Percentiles rank a stretch among this genome's conserved stretches.
Conservation (phyloP, 2,329 filamentous ascomycete genomes). For the Periconia sp. region DNA sequence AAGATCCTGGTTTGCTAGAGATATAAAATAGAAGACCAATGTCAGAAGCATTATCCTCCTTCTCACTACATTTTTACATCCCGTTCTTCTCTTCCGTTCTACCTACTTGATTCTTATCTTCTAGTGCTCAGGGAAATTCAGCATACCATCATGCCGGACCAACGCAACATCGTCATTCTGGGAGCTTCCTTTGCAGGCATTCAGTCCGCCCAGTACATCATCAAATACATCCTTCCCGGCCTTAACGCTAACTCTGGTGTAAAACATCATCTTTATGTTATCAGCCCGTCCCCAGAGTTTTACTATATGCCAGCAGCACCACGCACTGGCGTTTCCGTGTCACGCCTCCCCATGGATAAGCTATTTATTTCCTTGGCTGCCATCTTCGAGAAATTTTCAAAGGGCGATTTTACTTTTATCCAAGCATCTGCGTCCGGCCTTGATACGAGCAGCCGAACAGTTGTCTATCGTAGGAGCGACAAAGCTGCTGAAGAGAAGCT, state of each 20-base stretch:
- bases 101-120: not conserved
- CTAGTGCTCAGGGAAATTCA: no score
- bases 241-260: slow-evolving; percentile 32
- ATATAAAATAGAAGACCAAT: no score
- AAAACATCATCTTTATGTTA: slow-evolving; percentile 55
- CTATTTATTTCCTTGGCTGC: slow-evolving; percentile 53
- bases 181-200: slow-evolving; percentile 35
- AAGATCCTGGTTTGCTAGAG: no score
- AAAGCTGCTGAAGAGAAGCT: slow-evolving; percentile 27
- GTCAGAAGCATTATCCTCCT: no score
- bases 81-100: no score
- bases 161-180: slow-evolving; percentile 40
- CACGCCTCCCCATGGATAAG: slow-evolving; percentile 51
- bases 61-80: no score
- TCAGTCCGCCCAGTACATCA: slow-evolving; percentile 35
- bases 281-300: slow-evolving; percentile 57
- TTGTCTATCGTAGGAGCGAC: slow-evolving; percentile 44
- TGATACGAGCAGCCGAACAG: slow-evolving; percentile 46
- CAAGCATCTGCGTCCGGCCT: slow-evolving; percentile 53
- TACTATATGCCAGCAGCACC: slow-evolving; percentile 59
- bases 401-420: slow-evolving; percentile 53
- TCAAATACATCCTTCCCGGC: slow-evolving; percentile 38
- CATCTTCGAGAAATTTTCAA: slow-evolving; percentile 54
- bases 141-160: slow-evolving; percentile 25
- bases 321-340: slow-evolving; percentile 53